Conservation (phyloP, 805 yeast genomes). For the Ogataea nakhonphanomensis region DNA sequence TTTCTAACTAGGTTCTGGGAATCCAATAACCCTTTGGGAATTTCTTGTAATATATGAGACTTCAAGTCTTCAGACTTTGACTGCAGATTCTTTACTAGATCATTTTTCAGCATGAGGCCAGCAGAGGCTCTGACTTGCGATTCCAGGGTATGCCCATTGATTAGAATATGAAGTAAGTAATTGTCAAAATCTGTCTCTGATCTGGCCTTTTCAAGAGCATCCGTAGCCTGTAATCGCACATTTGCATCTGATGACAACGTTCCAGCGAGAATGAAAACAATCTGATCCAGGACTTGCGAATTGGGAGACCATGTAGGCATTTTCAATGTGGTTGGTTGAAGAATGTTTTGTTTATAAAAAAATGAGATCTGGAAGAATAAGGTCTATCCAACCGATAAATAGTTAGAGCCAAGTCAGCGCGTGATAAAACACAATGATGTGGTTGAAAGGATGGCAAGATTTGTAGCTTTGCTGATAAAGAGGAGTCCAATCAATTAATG, state of each 20-base stretch:
- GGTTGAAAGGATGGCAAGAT: not conserved
- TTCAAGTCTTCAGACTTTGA: slow-evolving; percentile 30
- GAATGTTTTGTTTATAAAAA: slow-evolving; percentile 1
- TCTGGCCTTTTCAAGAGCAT: slow-evolving; percentile 67
- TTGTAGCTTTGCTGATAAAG: too few relatives aligned
- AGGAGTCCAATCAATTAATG: too few relatives aligned
- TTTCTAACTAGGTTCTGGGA: slow-evolving; percentile 65
- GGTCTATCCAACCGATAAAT: too few relatives aligned
- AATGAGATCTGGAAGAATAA: not conserved
- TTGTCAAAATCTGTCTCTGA: slow-evolving; percentile 74
- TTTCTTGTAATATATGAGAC: slow-evolving; percentile 34
- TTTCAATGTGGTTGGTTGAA: not conserved
- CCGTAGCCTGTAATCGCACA: slow-evolving; percentile 65
- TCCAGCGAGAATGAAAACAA: slow-evolving; percentile 64
- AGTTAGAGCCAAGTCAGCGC: too few relatives aligned
- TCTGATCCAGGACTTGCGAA: slow-evolving; percentile 55
- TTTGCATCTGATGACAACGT: slow-evolving; percentile 58
- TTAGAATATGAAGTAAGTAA: slow-evolving; percentile 69
- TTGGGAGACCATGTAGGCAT: slow-evolving; percentile 64
- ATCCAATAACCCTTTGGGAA: slow-evolving; percentile 49
- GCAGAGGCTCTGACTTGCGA: slow-evolving; percentile 78
- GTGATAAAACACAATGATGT: not conserved
- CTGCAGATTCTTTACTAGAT: slow-evolving; percentile 44
- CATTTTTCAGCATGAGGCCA: slow-evolving; percentile 80
- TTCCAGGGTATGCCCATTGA: slow-evolving; percentile 46